Evolutionary conservation across 2,329 filamentous ascomycete genomes (phyloP), one percentile per base, ranked within the genome.

Genomic region (Pseudogymnoascus sp.): DNA sequence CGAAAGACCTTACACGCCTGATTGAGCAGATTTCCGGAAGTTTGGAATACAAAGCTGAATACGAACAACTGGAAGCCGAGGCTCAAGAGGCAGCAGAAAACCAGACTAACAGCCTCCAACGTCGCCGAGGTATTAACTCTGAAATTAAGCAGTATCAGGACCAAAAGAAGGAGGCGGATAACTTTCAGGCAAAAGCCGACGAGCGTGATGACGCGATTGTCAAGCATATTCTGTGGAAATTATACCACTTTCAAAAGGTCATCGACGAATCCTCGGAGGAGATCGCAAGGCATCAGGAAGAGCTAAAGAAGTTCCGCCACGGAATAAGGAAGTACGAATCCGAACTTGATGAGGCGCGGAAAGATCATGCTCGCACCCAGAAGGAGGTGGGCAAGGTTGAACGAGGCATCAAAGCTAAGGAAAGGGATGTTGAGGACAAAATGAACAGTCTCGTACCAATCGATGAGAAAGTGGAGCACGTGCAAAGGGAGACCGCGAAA

Each of bases 1-100:
- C 94, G 0, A 92, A 92, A 69, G 94, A 97, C 71, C 83, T 99
- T 39, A 99, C 94, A 0, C 85, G 91, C 60, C 79, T 99, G 60
- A 96, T 99, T 63, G 94, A 99, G 77, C 94, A 97, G 75, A 97
- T 99, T 65, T 97, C 93, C 1, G 94, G 94, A 52, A 97, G 92
- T 74, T 77, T 97, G 60, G 94, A 99, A 70, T 91, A 92, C 77
- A 97, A 97, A 76, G 84, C 86, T 8, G 92, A 97, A 69, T 99
- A 99, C 73, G 95, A 99, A 72, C 84, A 82, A 62, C 80, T 97
- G n/a, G 93, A 97, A 75, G 81, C 82, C 6, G 90, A 96, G 71
- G 86, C 90, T 4, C 92, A 97, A 67, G 87, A 91, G 69, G 92
- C 93, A 5, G 85, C 88, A 1, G 93, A 97, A 70, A 91, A 95